Evolutionary conservation across 108 stramenopile genomes (phyloP).

Genomic region (Asterionellopsis glacialis): DNA sequence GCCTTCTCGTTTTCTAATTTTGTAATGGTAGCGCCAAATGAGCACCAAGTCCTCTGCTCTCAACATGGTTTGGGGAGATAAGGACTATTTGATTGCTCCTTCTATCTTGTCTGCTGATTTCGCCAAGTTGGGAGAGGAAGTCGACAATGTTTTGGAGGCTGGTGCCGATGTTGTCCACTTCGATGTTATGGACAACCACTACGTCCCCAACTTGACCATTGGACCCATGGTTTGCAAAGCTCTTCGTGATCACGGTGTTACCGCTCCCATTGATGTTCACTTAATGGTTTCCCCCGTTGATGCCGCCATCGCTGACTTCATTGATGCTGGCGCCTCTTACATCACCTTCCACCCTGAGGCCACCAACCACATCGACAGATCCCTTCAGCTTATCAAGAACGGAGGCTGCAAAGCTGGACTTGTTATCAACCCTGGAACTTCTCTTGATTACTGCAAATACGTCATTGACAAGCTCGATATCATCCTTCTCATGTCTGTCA

Average conservation of each 20-base stretch:
- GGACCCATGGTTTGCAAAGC: slow-evolving; percentile 99
- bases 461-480: slow-evolving; percentile 98
- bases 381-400: slow-evolving; percentile 90
- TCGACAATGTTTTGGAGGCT: slow-evolving; percentile 93
- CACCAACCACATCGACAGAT: slow-evolving; percentile 92
- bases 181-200: slow-evolving; percentile 99
- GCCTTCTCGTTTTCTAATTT: slow-evolving; percentile 4
- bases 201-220: slow-evolving; percentile 97
- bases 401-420: slow-evolving; percentile 98
- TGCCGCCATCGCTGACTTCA: slow-evolving; percentile 89
- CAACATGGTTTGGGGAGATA: slow-evolving; percentile 85
- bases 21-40: slow-evolving; percentile 5
- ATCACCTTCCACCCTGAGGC: slow-evolving; percentile 99
- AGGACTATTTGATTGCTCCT: slow-evolving; percentile 97
- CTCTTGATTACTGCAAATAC: slow-evolving; percentile 82
- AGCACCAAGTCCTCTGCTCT: slow-evolving; percentile 30
- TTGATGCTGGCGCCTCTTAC: slow-evolving; percentile 95
- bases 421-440: slow-evolving; percentile 96
- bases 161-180: slow-evolving; percentile 99
- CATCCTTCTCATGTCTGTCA: slow-evolving; percentile 97
- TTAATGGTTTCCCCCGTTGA: slow-evolving; percentile 98
- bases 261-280: slow-evolving; percentile 98
- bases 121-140: slow-evolving; percentile 94
- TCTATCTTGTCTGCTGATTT: slow-evolving; percentile 99
- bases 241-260: slow-evolving; percentile 95